Evolutionary conservation across 2,329 filamentous ascomycete species (phyloP), one percentile per base, ranked within the genome.

Genomic region (Cytospora mali): DNA sequence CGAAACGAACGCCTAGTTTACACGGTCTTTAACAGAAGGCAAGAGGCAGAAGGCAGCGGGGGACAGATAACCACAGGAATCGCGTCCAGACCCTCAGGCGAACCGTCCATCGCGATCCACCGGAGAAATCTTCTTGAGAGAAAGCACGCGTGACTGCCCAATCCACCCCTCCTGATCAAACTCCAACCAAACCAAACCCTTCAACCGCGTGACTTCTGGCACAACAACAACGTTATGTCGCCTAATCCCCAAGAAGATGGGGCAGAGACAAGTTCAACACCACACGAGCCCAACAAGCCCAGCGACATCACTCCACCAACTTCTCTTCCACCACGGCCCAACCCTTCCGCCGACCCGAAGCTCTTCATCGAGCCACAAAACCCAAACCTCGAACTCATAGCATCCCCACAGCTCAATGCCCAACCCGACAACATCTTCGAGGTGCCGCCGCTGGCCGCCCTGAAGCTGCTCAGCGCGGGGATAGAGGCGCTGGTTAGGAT

Each of bases 381-480:
- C 14, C 62, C 62, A 63, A 67, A 71, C 62, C 68, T 70, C 55
- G 65, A 71, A 50, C 65, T 70, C 49, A 61, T 68, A 62, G 65
- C 69, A 29, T 70, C 69, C 48, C 68, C 69, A 42, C 69, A 68
- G 53, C 70, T 69, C 57, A 64, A 72, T 63, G 66, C 73, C 66
- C 66, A 77, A 68, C 71, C 76, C 63, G 82, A 90, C 75, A 88
- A 93, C 73, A 83, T 96, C 66, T 91, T 90, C 76, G 84, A 84
- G 57, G 82, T 97, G 64, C 79, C 87, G 1, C 87, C 92, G 4
- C 81, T 88, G 57, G 87, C 87, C 2, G 93, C 93, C 6, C 83
- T 98, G 71, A 90, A 89, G 71, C 80, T 96, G 66, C 83, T 98
- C n/a, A 88, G 88, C 68, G 82, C 86, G 46, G 86, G 86, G 62